Conservation (phyloP, 2,329 filamentous ascomycete genomes). For the Colletotrichum echinochloae region DNA sequence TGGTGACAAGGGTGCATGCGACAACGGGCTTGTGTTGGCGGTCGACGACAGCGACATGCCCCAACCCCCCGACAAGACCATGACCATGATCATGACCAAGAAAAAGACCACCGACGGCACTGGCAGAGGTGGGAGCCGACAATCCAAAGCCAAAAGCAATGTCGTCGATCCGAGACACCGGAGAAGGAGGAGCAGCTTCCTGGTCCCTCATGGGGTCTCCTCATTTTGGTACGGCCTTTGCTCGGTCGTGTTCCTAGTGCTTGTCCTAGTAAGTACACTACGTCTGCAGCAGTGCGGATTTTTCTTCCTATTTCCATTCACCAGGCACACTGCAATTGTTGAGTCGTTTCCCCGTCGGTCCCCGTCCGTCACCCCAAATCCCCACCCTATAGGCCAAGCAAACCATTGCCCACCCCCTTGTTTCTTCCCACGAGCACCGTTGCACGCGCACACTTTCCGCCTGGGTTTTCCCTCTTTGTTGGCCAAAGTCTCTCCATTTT, state of each 20-base stretch:
- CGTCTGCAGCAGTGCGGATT: slow-evolving; percentile 18
- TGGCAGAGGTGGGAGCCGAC: not conserved
- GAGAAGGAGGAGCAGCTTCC: slow-evolving; percentile 40
- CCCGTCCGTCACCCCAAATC: slow-evolving; percentile 15
- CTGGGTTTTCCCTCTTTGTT: not conserved
- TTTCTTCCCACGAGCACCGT: not conserved
- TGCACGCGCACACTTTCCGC: slow-evolving; percentile 12
- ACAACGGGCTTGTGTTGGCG: slow-evolving; percentile 7
- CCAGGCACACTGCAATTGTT: not conserved
- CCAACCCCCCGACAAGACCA: not conserved
- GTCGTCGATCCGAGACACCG: slow-evolving; percentile 21
- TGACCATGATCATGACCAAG: not conserved
- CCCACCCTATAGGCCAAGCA: slow-evolving; percentile 12
- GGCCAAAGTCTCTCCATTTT: slow-evolving; percentile 29
- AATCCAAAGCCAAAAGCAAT: not conserved
- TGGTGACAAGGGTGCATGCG: slow-evolving; percentile 1
- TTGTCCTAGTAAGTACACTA: slow-evolving; percentile 37
- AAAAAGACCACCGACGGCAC: slow-evolving; percentile 6
- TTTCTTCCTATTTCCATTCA: slow-evolving; percentile 6
- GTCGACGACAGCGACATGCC: not conserved
- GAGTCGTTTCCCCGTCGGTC: slow-evolving; percentile 3
- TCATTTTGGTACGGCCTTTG: slow-evolving; percentile 41
- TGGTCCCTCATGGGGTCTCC: slow-evolving; percentile 41
- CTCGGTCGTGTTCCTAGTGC: slow-evolving; percentile 36
- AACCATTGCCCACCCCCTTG: slow-evolving; percentile 1